These are phyloP conservation scores for Scutellaria minor DNA, from an alignment of 257 asterid genomes.

Conservation along the genomic window DNA sequence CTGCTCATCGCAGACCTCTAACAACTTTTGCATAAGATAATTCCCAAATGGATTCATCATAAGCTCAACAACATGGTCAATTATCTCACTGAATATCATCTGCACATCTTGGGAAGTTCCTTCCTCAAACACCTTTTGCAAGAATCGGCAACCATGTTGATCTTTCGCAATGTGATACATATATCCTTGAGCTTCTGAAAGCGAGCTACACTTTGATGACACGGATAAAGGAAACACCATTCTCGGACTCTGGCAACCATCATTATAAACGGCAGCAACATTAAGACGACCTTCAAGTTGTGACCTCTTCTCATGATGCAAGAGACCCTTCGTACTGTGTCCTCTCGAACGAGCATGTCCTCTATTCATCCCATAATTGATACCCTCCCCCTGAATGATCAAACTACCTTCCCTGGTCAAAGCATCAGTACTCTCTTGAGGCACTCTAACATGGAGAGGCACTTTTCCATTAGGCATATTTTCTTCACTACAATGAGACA, in stretches of 20 bases:
- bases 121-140: constrained; percentile 80
- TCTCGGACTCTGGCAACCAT: constrained; percentile 26
- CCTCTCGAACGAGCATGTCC: constrained; percentile 43
- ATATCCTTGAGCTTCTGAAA: constrained; percentile 60
- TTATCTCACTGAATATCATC: constrained; percentile 69
- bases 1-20: constrained; percentile 85
- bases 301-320: constrained; percentile 43
- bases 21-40: constrained; percentile 86
- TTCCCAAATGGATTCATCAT: constrained; percentile 93
- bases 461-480: constrained; percentile 42
- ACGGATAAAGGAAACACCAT: constrained; percentile 40
- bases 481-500: constrained; percentile 39
- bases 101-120: constrained; percentile 71
- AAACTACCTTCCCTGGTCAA: constrained; percentile 54
- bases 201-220: constrained; percentile 52
- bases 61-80: constrained; percentile 73
- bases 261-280: no score
- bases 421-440: constrained; percentile 45
- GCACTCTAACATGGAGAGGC: constrained; percentile 41
- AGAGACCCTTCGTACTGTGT: constrained; percentile 27
- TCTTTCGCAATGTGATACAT: constrained; percentile 64
- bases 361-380: constrained; percentile 43
- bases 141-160: constrained; percentile 88
- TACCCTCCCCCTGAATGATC: constrained; percentile 53
- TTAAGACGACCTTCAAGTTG: not conserved